A percentile compares a stretch with the other conserved stretches of the same genome.
Evolutionary conservation across 1,284 basidiomycete genomes (phyloP).

Genomic region (Microbotryum saponariae): DNA sequence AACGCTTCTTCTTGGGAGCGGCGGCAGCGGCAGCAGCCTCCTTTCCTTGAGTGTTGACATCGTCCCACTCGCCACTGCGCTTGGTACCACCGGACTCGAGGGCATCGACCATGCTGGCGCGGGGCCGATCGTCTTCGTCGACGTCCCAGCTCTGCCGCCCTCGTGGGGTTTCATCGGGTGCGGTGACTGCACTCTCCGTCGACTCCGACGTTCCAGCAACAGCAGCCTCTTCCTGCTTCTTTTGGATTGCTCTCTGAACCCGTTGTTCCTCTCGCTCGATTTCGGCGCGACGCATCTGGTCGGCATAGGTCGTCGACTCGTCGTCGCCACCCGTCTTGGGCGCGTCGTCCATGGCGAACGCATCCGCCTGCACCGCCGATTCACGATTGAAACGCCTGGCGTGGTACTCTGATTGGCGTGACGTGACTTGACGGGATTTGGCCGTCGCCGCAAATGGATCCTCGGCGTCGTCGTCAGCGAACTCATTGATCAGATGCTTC

Average conservation of each 20-base stretch:
- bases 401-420: slow-evolving; percentile 93
- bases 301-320: slow-evolving; percentile 81
- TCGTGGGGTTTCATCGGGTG: slow-evolving; percentile 58
- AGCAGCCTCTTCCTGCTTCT: slow-evolving; percentile 71
- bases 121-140: slow-evolving; percentile 49
- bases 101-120: slow-evolving; percentile 3
- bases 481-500: slow-evolving; percentile 90
- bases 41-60: slow-evolving; percentile 56
- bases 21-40: slow-evolving; percentile 56
- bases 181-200: slow-evolving; percentile 58
- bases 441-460: slow-evolving; percentile 93
- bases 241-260: slow-evolving; percentile 77
- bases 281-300: slow-evolving; percentile 85
- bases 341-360: slow-evolving; percentile 58
- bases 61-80: slow-evolving; percentile 41
- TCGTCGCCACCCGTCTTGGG: slow-evolving; percentile 55
- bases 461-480: slow-evolving; percentile 78
- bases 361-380: slow-evolving; percentile 55
- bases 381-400: slow-evolving; percentile 79
- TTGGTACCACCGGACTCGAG: too few species aligned
- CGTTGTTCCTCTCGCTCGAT: slow-evolving; percentile 88
- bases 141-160: slow-evolving; percentile 80
- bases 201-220: slow-evolving; percentile 39
- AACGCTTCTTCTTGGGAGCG: slow-evolving; percentile 80
- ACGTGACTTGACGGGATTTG: slow-evolving; percentile 83